Evolutionary conservation across 225 moss, liverwort and hornwort genomes (phyloP), one percentile per base, ranked within the genome.

Genomic region (Ulota crispa): DNA sequence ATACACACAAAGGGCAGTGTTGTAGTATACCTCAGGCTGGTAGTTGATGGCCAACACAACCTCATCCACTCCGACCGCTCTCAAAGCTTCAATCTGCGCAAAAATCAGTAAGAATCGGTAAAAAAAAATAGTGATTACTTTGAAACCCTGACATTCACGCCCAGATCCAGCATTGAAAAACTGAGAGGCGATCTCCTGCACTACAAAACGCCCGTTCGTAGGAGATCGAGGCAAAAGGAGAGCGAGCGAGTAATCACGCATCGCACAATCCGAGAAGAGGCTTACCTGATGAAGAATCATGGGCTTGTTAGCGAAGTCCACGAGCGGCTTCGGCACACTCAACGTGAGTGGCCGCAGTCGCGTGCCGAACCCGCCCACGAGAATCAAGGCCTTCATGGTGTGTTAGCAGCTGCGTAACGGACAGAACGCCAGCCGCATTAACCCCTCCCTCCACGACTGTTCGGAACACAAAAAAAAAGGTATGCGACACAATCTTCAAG

Each of bases 41-140:
- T 95, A 95, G 83, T 93, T 95, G 74, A 95, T 95, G 8, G 95
- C 95, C 70, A 95, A 83, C 27, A 95, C 89, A 26, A 95, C 93
- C 72, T 95, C 95, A 32, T 92, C 89, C 2, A 93, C 95, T 71
- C 95, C 95, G 23, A 92, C 95, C 24, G 82, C 87, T 85, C 90
- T 93, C 77, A 95, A 83, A 12, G 93, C 95, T 88, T 95, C 95
- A 85, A 95, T 95, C 95, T 95, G 92, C 55, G 41, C 3, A 7
- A 3, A 34, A 66, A 83, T 50, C 61, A 7, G 7, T 69, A 2
- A 80, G 32, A 70, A 80, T 68, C 32, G 9, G 36, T 23, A n/a
- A 27, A 13, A 27, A 60, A 11, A 13, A 2, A 60, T 2, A 60
- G 26, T 10, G 14, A 60, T 60, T 60, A 5, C 5, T 60, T 27